Base-by-base conservation (phyloP, 495 filamentous ascomycete species). In the Daldinia childiae region DNA sequence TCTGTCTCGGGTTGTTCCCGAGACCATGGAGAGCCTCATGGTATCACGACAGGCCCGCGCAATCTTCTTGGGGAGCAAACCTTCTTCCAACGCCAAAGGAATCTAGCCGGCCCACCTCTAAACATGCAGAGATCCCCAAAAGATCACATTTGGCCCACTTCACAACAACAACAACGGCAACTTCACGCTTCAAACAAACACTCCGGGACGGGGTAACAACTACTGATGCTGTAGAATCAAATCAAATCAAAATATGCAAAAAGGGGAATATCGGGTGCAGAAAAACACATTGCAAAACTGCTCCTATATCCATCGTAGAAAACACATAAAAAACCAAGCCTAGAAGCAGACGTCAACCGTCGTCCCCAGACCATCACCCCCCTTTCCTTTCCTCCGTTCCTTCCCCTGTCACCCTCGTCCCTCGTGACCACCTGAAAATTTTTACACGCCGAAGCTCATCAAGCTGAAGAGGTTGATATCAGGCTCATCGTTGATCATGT, bases 381-480 rank as follows among this genome's bases (percentile, higher is more conserved):
- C 26, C 9, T 7, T 15, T 21, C 55, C 54, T 52, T 51, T 57
- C 50, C 30, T 52, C 14, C 21, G 0, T 52, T n/a, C 58, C 58
- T 43, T 29, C 54, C 63, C n/a, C 26, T 26, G 9, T 67, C 50
- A 17, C 54, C 26, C 19, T 24, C 43, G 9, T 54, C 64, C 45
- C 45, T 41, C 27, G 54, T 50, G 19, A 38, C 54, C 56, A n/a
- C 50, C 36, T 17, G 11, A 26, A 55, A 15, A 29, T 1, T 6
- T 68, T 51, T 65, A 66, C 19, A 43, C 45, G 19, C 24, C 61
- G 41, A 78, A 67, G 45, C 67, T 60, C 50, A 76, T 68, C 55
- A 79, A 69, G 72, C 74, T 75, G 58, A 76, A 76, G 26, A 79
- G 71, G 26, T 26, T 41, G 52, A 56, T 12, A 4, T 73, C 66